Conservation (phyloP, 2,329 filamentous ascomycete genomes). For the Ceratocystis colombiana region DNA sequence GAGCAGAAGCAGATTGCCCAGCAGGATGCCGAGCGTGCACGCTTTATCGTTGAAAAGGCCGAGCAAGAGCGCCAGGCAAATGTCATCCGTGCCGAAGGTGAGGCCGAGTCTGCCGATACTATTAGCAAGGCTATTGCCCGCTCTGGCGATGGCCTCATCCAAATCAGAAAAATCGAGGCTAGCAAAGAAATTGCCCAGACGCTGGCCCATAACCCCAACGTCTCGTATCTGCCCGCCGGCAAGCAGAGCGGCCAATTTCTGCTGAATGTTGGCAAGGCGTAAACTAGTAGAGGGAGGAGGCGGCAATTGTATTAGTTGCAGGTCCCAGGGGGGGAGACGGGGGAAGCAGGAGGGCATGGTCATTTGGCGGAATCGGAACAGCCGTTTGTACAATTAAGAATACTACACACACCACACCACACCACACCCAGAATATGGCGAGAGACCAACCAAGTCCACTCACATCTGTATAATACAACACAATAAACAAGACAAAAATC, state of each 20-base stretch:
- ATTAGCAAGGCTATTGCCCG: slow-evolving; percentile 91
- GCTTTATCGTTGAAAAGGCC: slow-evolving; percentile 96
- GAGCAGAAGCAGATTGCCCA: slow-evolving; percentile 99
- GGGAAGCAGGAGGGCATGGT: background rate
- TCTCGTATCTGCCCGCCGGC: slow-evolving; percentile 82
- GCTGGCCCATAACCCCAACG: slow-evolving; percentile 81
- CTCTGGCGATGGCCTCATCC: slow-evolving; percentile 82
- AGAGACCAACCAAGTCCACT: slow-evolving; percentile 23
- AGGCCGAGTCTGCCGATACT: slow-evolving; percentile 91
- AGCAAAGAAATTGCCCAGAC: slow-evolving; percentile 91
- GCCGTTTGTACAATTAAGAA: slow-evolving; percentile 24
- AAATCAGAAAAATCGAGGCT: slow-evolving; percentile 95
- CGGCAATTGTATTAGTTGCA: slow-evolving; percentile 20
- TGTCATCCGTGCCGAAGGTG: slow-evolving; percentile 95
- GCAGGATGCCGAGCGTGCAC: slow-evolving; percentile 92
- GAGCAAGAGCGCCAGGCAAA: slow-evolving; percentile 98
- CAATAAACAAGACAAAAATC: slow-evolving; percentile 2
- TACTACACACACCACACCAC: slow-evolving; percentile 16
- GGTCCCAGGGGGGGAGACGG: background rate
- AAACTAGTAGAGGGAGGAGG: slow-evolving; percentile 23
- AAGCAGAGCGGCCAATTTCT: slow-evolving; percentile 52
- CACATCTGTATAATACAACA: slow-evolving; percentile 26
- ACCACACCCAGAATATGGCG: slow-evolving; percentile 24
- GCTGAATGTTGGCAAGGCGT: slow-evolving; percentile 42
- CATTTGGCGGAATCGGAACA: slow-evolving; percentile 1